Percentiles rank a stretch among this genome's conserved stretches.
These are phyloP conservation scores for Diutina pseudorugosa DNA, from an alignment of 1,139 yeast genomes.

Conservation along the genomic window DNA sequence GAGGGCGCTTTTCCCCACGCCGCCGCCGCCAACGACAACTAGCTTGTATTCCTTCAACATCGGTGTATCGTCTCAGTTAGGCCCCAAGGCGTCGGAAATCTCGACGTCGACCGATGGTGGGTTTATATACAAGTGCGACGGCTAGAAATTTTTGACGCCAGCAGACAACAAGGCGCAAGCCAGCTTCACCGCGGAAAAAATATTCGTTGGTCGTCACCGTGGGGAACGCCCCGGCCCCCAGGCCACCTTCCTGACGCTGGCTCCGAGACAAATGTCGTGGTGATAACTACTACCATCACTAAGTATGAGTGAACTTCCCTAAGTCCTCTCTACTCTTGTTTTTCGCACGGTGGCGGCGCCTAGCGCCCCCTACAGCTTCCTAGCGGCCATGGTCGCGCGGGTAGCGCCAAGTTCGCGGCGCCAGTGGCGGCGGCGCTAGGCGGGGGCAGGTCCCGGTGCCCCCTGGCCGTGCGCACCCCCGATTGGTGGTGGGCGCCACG, in stretches of 20 bases:
- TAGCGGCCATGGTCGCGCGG: too few relatives aligned
- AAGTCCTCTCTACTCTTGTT: too few relatives aligned
- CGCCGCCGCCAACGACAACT: constrained; percentile 97
- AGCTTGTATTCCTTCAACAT: constrained; percentile 59
- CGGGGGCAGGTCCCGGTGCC: background rate
- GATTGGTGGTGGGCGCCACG: background rate
- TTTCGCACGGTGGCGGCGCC: too few relatives aligned
- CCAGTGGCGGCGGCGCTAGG: background rate
- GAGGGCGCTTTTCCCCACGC: constrained; percentile 94
- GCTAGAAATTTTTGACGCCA: background rate
- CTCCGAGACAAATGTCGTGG: too few relatives aligned
- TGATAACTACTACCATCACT: too few relatives aligned
- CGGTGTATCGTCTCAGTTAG: background rate
- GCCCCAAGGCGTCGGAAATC: background rate
- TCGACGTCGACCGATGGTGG: background rate
- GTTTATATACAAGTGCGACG: constrained; percentile 2
- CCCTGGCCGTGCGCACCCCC: background rate
- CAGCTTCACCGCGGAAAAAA: background rate
- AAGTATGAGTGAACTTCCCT: too few relatives aligned
- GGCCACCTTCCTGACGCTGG: background rate
- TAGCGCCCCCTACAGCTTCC: too few relatives aligned
- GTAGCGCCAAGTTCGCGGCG: too few relatives aligned
- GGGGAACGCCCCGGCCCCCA: background rate
- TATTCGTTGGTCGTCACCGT: background rate
- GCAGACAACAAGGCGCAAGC: background rate